A percentile compares a stretch with the other conserved stretches of the same genome.
Evolutionary conservation across 306 rosid species (phyloP).

Genomic region (Citrullus amarus): DNA sequence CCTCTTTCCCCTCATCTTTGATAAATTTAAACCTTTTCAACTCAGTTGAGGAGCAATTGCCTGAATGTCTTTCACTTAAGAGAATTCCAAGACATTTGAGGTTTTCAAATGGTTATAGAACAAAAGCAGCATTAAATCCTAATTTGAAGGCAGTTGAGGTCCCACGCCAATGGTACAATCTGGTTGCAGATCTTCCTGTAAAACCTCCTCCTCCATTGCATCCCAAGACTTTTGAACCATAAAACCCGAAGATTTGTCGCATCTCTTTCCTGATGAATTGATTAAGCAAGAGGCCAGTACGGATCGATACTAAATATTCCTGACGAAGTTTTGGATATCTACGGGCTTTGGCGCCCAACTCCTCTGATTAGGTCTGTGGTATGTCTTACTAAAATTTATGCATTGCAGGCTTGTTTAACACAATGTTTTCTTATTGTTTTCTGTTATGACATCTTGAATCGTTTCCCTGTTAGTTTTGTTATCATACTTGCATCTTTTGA

Average conservation of each 20-base stretch:
- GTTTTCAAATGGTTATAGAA: conserved; percentile 35
- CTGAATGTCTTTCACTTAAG: conserved; percentile 21
- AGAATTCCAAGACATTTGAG: conserved; percentile 32
- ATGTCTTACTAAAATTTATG: conserved; percentile 1
- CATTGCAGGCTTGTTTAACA: not conserved
- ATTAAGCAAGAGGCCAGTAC: conserved; percentile 62
- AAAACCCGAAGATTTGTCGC: conserved; percentile 72
- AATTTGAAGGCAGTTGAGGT: conserved; percentile 31
- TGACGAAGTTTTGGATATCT: conserved; percentile 64
- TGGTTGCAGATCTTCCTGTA: conserved; percentile 72
- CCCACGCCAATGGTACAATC: conserved; percentile 78
- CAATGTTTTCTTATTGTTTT: not conserved
- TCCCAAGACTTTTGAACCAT: conserved; percentile 65
- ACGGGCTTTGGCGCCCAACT: conserved; percentile 89
- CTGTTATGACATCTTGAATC: not conserved
- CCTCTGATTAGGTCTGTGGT: conserved; percentile 92
- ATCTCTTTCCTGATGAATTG: conserved; percentile 61
- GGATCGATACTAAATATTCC: conserved; percentile 76
- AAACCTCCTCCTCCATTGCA: conserved; percentile 89
- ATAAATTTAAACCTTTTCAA: not conserved
- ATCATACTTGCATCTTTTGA: not conserved
- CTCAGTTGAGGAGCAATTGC: conserved; percentile 36
- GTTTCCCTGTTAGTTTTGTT: not conserved
- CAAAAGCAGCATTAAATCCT: conserved; percentile 44
- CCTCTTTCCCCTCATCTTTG: not conserved